These are phyloP conservation scores for Aspergillus phoenicis DNA, from an alignment of 2,329 filamentous ascomycete genomes.

Conservation along the genomic window DNA sequence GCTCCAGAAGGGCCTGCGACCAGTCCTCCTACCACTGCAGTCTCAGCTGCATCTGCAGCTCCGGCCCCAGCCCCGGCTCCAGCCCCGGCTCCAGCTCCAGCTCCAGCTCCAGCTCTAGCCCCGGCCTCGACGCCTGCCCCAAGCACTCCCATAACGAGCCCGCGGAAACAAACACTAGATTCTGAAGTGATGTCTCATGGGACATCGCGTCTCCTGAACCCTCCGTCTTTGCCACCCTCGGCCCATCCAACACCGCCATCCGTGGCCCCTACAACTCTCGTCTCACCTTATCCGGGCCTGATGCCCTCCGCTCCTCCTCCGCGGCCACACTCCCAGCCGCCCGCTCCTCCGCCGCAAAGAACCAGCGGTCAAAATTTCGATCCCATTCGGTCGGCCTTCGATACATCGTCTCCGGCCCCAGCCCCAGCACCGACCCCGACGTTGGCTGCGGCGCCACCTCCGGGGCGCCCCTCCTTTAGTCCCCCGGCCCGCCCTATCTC, in stretches of 20 bases:
- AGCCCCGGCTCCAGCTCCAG: slow-evolving; percentile 13
- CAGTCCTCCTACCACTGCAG: slow-evolving; percentile 9
- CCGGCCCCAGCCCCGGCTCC: slow-evolving; percentile 18
- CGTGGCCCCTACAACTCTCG: slow-evolving; percentile 29
- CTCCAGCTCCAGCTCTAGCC: slow-evolving; percentile 17
- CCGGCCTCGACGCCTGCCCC: slow-evolving; percentile 20
- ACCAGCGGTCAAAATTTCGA: slow-evolving; percentile 85
- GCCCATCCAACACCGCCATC: slow-evolving; percentile 28
- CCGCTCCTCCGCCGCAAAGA: slow-evolving; percentile 51
- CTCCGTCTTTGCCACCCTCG: slow-evolving; percentile 31
- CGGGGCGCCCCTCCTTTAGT: slow-evolving; percentile 39
- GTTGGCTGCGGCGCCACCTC: slow-evolving; percentile 27
- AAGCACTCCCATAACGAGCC: slow-evolving; percentile 18
- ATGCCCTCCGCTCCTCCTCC: slow-evolving; percentile 29
- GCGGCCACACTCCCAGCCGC: slow-evolving; percentile 46
- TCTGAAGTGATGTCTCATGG: slow-evolving; percentile 24
- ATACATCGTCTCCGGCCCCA: slow-evolving; percentile 40
- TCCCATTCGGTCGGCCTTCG: slow-evolving; percentile 75
- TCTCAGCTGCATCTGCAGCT: slow-evolving; percentile 10
- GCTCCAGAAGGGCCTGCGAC: slow-evolving; percentile 12
- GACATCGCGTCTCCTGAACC: slow-evolving; percentile 20
- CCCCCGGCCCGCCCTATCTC: slow-evolving; percentile 52
- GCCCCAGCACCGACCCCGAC: slow-evolving; percentile 20
- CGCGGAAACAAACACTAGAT: slow-evolving; percentile 5
- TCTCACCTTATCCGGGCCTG: slow-evolving; percentile 24